Evolutionary conservation across 1,139 yeast species (phyloP), one percentile per base, ranked within the genome.

Genomic region (Suzukiozyma palmioleophila): DNA sequence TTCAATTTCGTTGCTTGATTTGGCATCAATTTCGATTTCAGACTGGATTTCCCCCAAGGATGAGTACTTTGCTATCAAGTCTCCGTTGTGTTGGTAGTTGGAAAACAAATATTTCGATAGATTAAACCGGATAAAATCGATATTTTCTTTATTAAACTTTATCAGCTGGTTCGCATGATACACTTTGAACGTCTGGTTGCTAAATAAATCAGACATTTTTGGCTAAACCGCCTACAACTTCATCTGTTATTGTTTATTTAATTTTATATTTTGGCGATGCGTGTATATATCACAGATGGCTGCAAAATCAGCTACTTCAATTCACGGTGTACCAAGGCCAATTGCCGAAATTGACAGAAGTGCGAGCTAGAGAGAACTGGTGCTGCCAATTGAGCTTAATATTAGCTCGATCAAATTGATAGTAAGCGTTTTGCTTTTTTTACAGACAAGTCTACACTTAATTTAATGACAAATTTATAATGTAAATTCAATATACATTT

Each of bases 131-230:
- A 52, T 39, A 28, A 40, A 43, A 6, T 47, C 51, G 8, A 46
- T 14, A 32, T 52, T 45, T n/a, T 38, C 34, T n/a, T 34, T 24
- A 2, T 44, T 18, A 13, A 50, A 33, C 10, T 36, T 37, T 9
- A 48, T 26, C 8, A 45, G 15, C 5, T 48, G 40, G 39, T 51
- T 55, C 24, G 54, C 39, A 30, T 50, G 50, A 31, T 44, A 51
- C 5, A 51, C 38, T 31, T 48, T 50, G 40, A 53, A 55, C 3
- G 55, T 48, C 43, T 51, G 59, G 35, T 51, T 49, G 27, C 51
- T 15, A 15, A 45, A 22, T 32, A 44, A 28, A 13, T 33, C 30
- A n/a, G 30, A 8, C 36, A 33, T 33, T 18, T 18, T 18, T 18
- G 7, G 22, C 7, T 18, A 5, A 5, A 7, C 7, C 7, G 22